Evolutionary conservation across 2,329 filamentous ascomycete species (phyloP).

Genomic region (Ophiostoma populinum): DNA sequence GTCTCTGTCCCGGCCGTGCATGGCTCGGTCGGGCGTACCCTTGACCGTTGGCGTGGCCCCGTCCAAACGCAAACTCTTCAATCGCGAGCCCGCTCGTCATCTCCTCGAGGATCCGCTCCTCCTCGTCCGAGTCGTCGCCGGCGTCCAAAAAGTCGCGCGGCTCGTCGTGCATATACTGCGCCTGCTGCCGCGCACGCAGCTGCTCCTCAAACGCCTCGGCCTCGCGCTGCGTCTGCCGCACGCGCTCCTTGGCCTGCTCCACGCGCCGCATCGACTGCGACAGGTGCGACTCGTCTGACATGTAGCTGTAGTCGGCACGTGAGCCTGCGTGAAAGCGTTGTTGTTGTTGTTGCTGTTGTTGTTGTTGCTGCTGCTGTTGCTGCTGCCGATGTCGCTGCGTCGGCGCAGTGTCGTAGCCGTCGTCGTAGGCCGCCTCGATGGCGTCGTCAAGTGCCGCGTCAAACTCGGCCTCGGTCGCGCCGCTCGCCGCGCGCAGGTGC

Average conservation of each 20-base stretch:
- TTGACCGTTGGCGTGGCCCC: slow-evolving; percentile 35
- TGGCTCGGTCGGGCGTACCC: too few relatives aligned
- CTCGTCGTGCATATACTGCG: slow-evolving; percentile 27
- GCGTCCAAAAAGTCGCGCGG: slow-evolving; percentile 37
- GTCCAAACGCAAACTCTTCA: slow-evolving; percentile 65
- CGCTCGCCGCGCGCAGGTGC: slow-evolving; percentile 50
- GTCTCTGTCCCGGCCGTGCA: not conserved
- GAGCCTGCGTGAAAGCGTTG: not conserved
- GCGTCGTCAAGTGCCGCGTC: slow-evolving; percentile 88
- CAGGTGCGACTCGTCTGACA: slow-evolving; percentile 26
- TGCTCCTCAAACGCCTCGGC: slow-evolving; percentile 41
- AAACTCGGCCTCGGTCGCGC: slow-evolving; percentile 73
- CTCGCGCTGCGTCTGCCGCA: slow-evolving; percentile 57
- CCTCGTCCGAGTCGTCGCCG: slow-evolving; percentile 49
- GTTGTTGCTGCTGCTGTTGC: slow-evolving; percentile 14
- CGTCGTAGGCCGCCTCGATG: slow-evolving; percentile 89
- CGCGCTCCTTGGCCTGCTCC: slow-evolving; percentile 58
- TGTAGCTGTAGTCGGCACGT: slow-evolving; percentile 15
- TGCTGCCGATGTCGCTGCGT: slow-evolving; percentile 21
- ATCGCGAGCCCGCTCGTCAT: slow-evolving; percentile 72
- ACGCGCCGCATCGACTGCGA: slow-evolving; percentile 46
- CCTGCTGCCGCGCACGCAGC: slow-evolving; percentile 21
- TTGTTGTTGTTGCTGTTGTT: not conserved
- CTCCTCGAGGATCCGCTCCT: slow-evolving; percentile 68
- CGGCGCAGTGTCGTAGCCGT: slow-evolving; percentile 61